A percentile compares a stretch with the other conserved stretches of the same genome.
phyloP scores from a whole-genome alignment of 2,329 filamentous ascomycete genomes.

The Ceratocystis alfenasii region DNA sequence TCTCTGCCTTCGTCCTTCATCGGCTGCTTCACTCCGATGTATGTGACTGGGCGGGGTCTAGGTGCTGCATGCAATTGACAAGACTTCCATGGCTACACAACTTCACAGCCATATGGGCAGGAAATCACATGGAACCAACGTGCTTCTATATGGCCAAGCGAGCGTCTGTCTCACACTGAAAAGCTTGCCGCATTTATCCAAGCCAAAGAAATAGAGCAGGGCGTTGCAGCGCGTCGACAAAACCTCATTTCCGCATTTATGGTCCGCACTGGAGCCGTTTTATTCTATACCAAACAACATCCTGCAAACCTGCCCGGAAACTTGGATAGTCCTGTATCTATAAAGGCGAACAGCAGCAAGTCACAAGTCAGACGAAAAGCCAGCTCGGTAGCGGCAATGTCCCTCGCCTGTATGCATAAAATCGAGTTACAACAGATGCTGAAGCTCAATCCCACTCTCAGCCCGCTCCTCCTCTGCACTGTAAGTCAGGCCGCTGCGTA shows the following conservation, averaged over 20 bases:
- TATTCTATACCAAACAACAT: conserved; percentile 7
- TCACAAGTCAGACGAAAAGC: conserved; percentile 4
- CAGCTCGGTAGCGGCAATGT: conserved; percentile 7
- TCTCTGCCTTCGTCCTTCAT: neutral
- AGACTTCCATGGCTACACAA: neutral
- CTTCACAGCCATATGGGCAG: neutral
- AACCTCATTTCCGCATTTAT: neutral
- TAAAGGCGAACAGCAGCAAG: conserved; percentile 9
- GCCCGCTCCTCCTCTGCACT: neutral
- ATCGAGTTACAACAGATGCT: conserved; percentile 11
- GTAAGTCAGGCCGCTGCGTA: too few species aligned
- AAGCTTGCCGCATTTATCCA: neutral
- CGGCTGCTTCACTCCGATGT: neutral
- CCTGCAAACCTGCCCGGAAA: neutral
- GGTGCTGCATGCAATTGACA: conserved; percentile 1
- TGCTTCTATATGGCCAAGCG: conserved; percentile 3
- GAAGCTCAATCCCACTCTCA: neutral
- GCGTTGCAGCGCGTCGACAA: neutral
- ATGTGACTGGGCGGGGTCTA: neutral
- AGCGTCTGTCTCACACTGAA: neutral
- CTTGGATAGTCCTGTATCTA: neutral
- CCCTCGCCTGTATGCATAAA: conserved; percentile 11
- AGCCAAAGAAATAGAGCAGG: neutral
- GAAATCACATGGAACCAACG: neutral
- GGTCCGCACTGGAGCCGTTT: neutral